A percentile compares a stretch with the other conserved stretches of the same genome.
Conservation (phyloP, 148 eudicot genomes). For the Rhododendron molle region DNA sequence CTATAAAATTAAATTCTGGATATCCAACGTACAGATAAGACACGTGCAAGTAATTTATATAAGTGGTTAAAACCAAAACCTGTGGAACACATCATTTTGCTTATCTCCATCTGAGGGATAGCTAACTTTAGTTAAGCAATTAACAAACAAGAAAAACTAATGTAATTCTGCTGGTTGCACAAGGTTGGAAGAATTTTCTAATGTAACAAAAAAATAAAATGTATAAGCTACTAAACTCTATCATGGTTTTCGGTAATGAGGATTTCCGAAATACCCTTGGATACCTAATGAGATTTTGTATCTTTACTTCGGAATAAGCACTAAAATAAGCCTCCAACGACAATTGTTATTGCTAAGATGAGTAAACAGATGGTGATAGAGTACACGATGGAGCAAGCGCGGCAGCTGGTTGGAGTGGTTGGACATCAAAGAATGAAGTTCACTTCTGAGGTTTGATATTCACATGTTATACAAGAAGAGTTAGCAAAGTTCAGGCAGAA, state of each 20-base stretch:
- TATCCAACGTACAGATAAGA: neutral
- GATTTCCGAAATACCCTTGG: neutral
- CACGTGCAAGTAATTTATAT: neutral
- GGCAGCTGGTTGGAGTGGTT: neutral
- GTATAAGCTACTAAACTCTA: neutral
- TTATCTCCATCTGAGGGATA: neutral
- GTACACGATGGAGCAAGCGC: neutral
- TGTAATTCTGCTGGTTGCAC: neutral
- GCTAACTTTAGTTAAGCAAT: neutral
- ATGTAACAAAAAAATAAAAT: neutral
- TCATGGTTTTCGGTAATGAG: neutral
- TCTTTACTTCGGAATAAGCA: neutral
- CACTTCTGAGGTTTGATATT: neutral
- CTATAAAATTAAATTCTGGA: neutral
- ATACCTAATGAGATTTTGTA: neutral
- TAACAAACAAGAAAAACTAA: neutral
- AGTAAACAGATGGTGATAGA: neutral
- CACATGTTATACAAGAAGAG: neutral
- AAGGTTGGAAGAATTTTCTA: neutral
- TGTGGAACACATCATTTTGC: neutral
- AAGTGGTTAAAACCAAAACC: neutral
- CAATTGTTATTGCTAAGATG: neutral
- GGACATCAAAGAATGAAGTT: neutral
- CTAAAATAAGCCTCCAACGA: neutral
- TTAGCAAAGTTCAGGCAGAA: neutral